Evolutionary conservation across 148 eudicot species (phyloP), one percentile per base, ranked within the genome.

Genomic region (Chenopodium quinoa): DNA sequence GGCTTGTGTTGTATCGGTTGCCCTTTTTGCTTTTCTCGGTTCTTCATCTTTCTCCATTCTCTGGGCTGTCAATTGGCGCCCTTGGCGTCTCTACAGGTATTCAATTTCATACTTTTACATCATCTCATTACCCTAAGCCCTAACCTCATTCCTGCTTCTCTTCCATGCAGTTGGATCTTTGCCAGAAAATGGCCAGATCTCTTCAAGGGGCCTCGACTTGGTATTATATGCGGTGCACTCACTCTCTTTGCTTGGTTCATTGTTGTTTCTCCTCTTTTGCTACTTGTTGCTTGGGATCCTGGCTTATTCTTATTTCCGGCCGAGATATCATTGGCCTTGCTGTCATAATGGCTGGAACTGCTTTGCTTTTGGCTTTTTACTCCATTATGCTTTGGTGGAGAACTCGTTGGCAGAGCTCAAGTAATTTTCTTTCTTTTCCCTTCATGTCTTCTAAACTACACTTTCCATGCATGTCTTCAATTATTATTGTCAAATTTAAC

Each of bases 371-470:
- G 86, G 97, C 99, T 67, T 96, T 96, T 83, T 96, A 93, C 80
- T 92, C 99, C 1, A 90, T 96, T 80, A 96, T 96, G 99, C 99
- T 96, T 80, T 96, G 99, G 99, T 96, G 99, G 99, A 89, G 98
- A 84, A 96, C 99, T 72, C 99, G 91, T 73, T 96, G 98, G 98
- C 99, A 96, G 86, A 93, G 95, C 91, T 96, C 99, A 83, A 91
- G 99, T 95, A 91, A 78, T 11, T 50, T 97, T 88, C 37, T 25
- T 79, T 54, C 3, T 16, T 34, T 34, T 4, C 40, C 40, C 40
- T 34, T 54, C 4, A 16, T 19, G 5, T 3, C 62, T 16, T 56
- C 17, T 13, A 16, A 50, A 2, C 62, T 56, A 56, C 17, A 56
- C 54, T 50, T 14, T 50, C 3, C 54, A 6, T 40, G 44, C 44